Conservation (phyloP, 805 yeast species). For the Scheffersomyces coipomensis region DNA sequence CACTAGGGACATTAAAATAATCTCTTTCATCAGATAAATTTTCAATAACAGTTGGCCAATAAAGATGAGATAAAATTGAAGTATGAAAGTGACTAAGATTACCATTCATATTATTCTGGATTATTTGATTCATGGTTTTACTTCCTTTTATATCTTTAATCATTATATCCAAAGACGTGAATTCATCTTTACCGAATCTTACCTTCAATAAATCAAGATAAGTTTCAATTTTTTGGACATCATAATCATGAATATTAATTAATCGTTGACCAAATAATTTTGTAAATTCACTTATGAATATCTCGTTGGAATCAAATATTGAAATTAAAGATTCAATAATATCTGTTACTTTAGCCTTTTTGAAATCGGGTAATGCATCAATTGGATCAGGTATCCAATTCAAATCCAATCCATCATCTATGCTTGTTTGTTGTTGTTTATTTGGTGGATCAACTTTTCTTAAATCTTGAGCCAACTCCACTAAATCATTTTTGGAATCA, state of each 20-base stretch:
- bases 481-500: conserved; percentile 40
- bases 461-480: conserved; percentile 57
- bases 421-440: not conserved
- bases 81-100: conserved; percentile 40
- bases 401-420: conserved; percentile 46
- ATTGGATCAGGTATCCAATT: conserved; percentile 85
- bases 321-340: conserved; percentile 70
- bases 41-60: conserved; percentile 68
- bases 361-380: conserved; percentile 86
- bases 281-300: conserved; percentile 65
- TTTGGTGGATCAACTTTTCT: conserved; percentile 16
- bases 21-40: conserved; percentile 21
- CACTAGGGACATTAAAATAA: conserved; percentile 48
- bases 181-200: conserved; percentile 65
- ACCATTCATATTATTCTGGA: conserved; percentile 19
- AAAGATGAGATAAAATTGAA: conserved; percentile 68
- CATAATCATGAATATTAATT: conserved; percentile 40
- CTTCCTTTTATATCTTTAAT: conserved; percentile 67
- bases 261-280: conserved; percentile 58
- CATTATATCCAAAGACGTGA: conserved; percentile 81
- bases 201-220: conserved; percentile 55
- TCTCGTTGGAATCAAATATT: conserved; percentile 66
- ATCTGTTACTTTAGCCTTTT: conserved; percentile 58
- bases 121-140: conserved; percentile 37
- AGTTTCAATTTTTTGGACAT: conserved; percentile 35